These are phyloP conservation scores for Hyaloscypha variabilis DNA, from an alignment of 495 filamentous ascomycete genomes.

Conservation along the genomic window DNA sequence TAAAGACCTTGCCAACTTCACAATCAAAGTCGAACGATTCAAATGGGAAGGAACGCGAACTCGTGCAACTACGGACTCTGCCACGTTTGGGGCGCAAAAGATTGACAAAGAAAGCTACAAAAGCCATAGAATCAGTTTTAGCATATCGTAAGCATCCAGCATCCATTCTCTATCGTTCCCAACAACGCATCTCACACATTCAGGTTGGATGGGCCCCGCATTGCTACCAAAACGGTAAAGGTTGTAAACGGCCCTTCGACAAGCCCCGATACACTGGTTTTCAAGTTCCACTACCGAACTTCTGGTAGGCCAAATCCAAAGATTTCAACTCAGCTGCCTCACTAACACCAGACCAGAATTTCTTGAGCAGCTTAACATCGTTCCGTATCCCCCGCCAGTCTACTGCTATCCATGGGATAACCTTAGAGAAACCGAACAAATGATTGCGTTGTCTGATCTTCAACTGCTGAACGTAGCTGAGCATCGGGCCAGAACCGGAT, in stretches of 20 bases:
- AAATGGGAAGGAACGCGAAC: no score
- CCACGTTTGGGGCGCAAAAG: neutral
- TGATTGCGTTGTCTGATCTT: neutral
- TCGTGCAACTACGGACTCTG: no score
- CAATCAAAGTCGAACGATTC: no score
- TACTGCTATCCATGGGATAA: neutral
- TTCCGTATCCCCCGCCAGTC: neutral
- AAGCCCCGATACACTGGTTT: no score
- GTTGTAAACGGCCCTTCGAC: no score
- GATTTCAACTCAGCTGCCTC: neutral
- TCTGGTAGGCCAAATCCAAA: neutral
- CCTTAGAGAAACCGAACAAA: neutral
- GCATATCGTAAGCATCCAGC: no score
- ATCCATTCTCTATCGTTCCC: no score
- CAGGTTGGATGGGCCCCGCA: no score
- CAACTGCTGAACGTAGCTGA: neutral
- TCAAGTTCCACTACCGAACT: neutral
- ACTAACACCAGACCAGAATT: no score
- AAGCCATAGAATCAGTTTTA: neutral
- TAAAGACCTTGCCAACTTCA: neutral
- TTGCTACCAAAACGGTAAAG: no score
- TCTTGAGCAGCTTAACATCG: conserved; percentile 1
- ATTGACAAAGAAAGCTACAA: neutral
- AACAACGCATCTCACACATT: no score
- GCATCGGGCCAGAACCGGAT: no score